Evolutionary conservation across 2,329 filamentous ascomycete genomes (phyloP).

Genomic region (Calonectria naviculata): DNA sequence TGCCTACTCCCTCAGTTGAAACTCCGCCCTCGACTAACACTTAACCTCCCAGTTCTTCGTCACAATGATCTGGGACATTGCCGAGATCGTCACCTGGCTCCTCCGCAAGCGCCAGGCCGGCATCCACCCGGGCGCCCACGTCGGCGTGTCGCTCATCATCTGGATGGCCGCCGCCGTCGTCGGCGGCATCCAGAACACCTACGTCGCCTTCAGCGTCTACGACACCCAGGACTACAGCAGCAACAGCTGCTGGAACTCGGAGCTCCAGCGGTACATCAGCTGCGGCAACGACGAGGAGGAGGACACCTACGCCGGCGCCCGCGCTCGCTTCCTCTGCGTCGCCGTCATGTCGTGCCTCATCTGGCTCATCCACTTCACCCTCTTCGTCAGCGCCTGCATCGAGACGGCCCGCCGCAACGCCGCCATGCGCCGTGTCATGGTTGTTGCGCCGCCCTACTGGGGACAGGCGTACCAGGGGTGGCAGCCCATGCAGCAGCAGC

Average conservation of each 20-base stretch:
- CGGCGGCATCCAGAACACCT: conserved; percentile 36
- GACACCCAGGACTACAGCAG: conserved; percentile 23
- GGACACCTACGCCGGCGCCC: conserved; percentile 3
- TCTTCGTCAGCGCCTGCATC: conserved; percentile 54
- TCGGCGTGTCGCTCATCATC: conserved; percentile 54
- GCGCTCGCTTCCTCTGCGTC: conserved; percentile 31
- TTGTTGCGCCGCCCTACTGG: conserved; percentile 45
- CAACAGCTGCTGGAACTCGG: conserved; percentile 23
- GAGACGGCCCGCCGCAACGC: conserved; percentile 48
- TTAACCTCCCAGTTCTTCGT: conserved; percentile 43
- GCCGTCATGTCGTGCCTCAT: conserved; percentile 39
- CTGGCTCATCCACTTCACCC: conserved; percentile 47
- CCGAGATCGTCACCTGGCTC: conserved; percentile 52
- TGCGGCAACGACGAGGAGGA: conserved; percentile 5
- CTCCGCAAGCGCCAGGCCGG: conserved; percentile 46
- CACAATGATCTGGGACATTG: conserved; percentile 50
- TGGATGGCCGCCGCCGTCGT: conserved; percentile 48
- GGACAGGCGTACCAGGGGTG: conserved; percentile 43
- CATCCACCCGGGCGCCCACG: conserved; percentile 57
- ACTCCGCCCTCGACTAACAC: conserved; percentile 6
- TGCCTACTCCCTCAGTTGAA: background rate
- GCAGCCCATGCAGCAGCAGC: conserved; percentile 41
- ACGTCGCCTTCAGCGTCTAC: conserved; percentile 24
- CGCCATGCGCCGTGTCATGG: conserved; percentile 34
- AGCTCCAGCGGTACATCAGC: conserved; percentile 10